Conservation (phyloP, 2,329 filamentous ascomycete genomes). For the Alternaria atra region DNA sequence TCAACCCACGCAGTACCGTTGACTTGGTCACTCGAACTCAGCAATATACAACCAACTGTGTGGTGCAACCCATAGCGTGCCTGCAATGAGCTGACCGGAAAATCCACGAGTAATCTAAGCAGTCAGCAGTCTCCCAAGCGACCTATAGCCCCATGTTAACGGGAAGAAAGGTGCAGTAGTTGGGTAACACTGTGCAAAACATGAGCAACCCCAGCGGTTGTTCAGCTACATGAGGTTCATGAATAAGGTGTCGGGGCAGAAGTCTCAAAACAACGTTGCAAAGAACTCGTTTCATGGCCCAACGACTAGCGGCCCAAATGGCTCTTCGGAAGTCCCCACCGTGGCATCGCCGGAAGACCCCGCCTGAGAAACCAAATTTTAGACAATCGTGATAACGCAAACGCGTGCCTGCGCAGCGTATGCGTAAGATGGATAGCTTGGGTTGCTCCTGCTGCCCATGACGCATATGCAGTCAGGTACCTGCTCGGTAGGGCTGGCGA, state of each 20-base stretch:
- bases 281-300: background rate
- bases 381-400: background rate
- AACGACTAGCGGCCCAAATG: background rate
- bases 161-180: constrained; percentile 6
- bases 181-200: constrained; percentile 3
- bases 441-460: background rate
- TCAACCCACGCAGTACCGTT: constrained; percentile 12
- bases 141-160: constrained; percentile 4
- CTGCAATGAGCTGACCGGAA: constrained; percentile 7
- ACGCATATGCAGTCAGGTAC: background rate
- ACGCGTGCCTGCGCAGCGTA: background rate
- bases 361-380: background rate
- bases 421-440: background rate
- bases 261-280: background rate
- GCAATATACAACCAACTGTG: constrained; percentile 13
- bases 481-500: background rate
- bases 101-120: constrained; percentile 7
- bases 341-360: background rate
- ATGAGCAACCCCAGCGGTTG: background rate
- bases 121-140: constrained; percentile 12
- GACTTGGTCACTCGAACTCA: background rate
- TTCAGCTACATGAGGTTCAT: constrained; percentile 11
- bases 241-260: constrained; percentile 3
- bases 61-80: background rate
- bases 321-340: background rate